Conservation (phyloP, 2,329 filamentous ascomycete species). For the Fusarium dlaminii region DNA sequence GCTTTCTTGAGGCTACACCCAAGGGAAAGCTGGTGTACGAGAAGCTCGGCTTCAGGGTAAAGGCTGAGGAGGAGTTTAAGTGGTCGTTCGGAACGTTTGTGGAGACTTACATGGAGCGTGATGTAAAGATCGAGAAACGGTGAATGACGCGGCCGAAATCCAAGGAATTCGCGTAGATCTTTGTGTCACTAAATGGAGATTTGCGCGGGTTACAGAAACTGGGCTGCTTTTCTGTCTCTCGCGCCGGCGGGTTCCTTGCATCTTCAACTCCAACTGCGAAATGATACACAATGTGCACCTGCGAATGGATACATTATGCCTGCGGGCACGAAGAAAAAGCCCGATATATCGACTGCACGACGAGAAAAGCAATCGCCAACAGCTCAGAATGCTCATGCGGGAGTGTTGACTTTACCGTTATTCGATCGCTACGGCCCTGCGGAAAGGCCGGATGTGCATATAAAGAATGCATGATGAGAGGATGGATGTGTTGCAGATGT, state of each 20-base stretch:
- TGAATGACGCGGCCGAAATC: slow-evolving; percentile 14
- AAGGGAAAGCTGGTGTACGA: slow-evolving; percentile 58
- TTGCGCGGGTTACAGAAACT: neutral
- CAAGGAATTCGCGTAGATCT: slow-evolving; percentile 9
- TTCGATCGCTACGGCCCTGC: slow-evolving; percentile 5
- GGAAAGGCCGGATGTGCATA: slow-evolving; percentile 16
- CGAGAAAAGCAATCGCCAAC: slow-evolving; percentile 19
- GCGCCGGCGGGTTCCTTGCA: neutral
- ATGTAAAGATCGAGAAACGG: slow-evolving; percentile 21
- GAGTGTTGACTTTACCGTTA: slow-evolving; percentile 21
- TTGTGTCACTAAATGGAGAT: slow-evolving; percentile 22
- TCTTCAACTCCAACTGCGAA: slow-evolving; percentile 1
- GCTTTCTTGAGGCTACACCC: slow-evolving; percentile 62
- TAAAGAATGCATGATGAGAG: slow-evolving; percentile 19
- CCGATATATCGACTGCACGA: slow-evolving; percentile 32
- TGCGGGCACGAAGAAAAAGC: slow-evolving; percentile 36
- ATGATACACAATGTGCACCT: slow-evolving; percentile 36
- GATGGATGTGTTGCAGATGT: slow-evolving; percentile 37
- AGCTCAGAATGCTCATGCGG: slow-evolving; percentile 30
- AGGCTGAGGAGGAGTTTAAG: slow-evolving; percentile 49
- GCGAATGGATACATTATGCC: slow-evolving; percentile 17
- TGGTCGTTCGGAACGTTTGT: slow-evolving; percentile 46
- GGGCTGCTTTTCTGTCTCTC: neutral
- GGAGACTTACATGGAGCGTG: slow-evolving; percentile 51
- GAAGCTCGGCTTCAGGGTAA: slow-evolving; percentile 56